Evolutionary conservation across 23 red algal genomes (phyloP).

Genomic region (Chondrus crispus): DNA sequence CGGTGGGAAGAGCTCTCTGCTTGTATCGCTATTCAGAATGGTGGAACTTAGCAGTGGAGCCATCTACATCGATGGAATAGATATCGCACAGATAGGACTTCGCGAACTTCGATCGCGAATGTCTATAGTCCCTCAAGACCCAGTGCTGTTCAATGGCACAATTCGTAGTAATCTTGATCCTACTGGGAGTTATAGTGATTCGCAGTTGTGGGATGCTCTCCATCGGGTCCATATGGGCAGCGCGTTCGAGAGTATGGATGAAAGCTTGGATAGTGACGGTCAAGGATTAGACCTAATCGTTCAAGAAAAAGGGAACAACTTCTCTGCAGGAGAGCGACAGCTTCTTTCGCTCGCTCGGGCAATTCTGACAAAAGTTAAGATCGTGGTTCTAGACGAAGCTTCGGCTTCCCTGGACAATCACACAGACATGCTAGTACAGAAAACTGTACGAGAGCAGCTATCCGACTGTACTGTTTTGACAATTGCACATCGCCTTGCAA

Average conservation of each 20-base stretch:
- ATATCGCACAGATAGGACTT: conserved; percentile 71
- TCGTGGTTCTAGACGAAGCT: conserved; percentile 93
- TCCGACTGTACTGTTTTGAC: conserved; percentile 62
- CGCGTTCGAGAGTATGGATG: background rate
- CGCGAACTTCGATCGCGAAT: conserved; percentile 62
- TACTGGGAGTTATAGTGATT: conserved; percentile 36
- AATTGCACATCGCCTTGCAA: conserved; percentile 89
- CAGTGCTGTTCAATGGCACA: conserved; percentile 76
- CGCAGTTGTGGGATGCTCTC: conserved; percentile 57
- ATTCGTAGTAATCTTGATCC: conserved; percentile 87
- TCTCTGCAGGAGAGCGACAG: conserved; percentile 87
- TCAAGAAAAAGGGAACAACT: conserved; percentile 58
- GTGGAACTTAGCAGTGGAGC: conserved; percentile 46
- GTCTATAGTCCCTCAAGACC: conserved; percentile 83
- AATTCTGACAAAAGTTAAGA: conserved; percentile 51
- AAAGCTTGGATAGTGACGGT: background rate
- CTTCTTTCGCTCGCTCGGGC: conserved; percentile 81
- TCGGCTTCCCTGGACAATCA: conserved; percentile 66
- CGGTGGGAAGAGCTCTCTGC: conserved; percentile 80
- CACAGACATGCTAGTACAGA: conserved; percentile 76
- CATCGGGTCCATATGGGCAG: background rate
- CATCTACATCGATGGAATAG: conserved; percentile 81
- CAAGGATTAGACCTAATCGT: conserved; percentile 62
- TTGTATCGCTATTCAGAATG: conserved; percentile 70
- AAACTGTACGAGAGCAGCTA: conserved; percentile 58